Percentiles rank a stretch among this genome's conserved stretches.
Conservation (phyloP, 768 basidiomycete genomes). For the Nidularia pulvinata region DNA sequence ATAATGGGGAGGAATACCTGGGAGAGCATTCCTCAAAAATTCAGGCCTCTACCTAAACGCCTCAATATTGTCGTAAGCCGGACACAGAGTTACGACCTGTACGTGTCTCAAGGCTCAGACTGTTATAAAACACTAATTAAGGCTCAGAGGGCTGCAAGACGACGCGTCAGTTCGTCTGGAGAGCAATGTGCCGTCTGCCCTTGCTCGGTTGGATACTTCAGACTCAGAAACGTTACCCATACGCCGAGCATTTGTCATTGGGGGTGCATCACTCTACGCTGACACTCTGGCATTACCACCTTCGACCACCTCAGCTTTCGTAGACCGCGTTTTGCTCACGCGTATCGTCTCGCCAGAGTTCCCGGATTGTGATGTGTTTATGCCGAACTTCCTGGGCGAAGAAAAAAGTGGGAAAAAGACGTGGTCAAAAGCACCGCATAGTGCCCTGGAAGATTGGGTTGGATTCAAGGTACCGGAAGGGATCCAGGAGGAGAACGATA, state of each 20-base stretch:
- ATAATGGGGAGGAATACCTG: constrained; percentile 98
- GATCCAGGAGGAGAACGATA: constrained; percentile 78
- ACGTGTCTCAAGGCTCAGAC: constrained; percentile 18
- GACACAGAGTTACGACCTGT: constrained; percentile 62
- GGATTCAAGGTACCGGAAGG: constrained; percentile 80
- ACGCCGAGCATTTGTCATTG: constrained; percentile 82
- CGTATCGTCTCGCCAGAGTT: constrained; percentile 76
- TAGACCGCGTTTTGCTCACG: constrained; percentile 88
- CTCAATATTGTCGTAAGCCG: constrained; percentile 79
- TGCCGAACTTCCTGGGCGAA: constrained; percentile 66
- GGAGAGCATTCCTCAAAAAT: constrained; percentile 91
- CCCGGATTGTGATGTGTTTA: constrained; percentile 83
- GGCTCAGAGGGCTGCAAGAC: neutral
- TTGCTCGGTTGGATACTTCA: constrained; percentile 22
- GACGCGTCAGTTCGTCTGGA: constrained; percentile 29
- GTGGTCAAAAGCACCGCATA: constrained; percentile 64
- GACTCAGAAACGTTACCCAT: constrained; percentile 28
- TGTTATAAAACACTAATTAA: neutral
- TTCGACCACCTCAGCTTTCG: constrained; percentile 34
- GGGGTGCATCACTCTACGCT: constrained; percentile 86
- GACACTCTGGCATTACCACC: constrained; percentile 52
- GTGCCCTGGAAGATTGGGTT: constrained; percentile 72
- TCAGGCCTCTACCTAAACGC: constrained; percentile 77
- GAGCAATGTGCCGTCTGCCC: constrained; percentile 39
- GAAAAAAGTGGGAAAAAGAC: constrained; percentile 18